phyloP scores from a whole-genome alignment of 2,329 filamentous ascomycete genomes.

The Phialophora expanda region DNA sequence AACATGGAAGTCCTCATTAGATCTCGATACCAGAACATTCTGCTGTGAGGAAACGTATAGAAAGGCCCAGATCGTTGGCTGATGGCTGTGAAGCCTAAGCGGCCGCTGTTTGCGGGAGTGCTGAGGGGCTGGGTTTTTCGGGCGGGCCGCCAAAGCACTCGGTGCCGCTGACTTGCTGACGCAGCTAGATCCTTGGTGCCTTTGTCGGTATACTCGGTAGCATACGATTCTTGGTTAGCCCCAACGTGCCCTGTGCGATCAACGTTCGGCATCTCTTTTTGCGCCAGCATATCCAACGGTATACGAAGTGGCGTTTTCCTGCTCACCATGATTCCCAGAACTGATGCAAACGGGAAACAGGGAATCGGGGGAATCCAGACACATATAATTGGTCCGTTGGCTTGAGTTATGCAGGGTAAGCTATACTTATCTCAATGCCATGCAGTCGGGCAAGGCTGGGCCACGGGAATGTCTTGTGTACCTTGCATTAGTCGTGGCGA shows the following conservation, averaged over 20 bases:
- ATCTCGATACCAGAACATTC: not conserved
- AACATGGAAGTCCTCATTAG: not conserved
- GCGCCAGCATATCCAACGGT: not conserved
- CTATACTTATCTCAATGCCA: conserved; percentile 30
- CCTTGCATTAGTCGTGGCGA: conserved; percentile 32
- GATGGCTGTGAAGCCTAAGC: not conserved
- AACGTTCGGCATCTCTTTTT: not conserved
- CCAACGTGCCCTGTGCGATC: not conserved
- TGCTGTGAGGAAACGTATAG: not conserved
- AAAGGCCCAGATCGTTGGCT: not conserved
- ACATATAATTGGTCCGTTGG: conserved; percentile 20
- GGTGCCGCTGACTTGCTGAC: conserved; percentile 5
- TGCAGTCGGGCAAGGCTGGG: conserved; percentile 17
- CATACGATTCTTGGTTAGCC: not conserved
- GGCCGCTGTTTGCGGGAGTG: not conserved
- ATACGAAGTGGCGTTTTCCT: not conserved
- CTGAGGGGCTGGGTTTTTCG: conserved; percentile 7
- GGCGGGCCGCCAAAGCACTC: not conserved
- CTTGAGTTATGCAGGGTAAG: conserved; percentile 15
- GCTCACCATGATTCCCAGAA: not conserved
- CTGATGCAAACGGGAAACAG: conserved; percentile 7
- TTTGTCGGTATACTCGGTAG: not conserved
- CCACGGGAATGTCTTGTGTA: conserved; percentile 36
- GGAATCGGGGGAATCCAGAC: conserved; percentile 10
- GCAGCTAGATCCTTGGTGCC: conserved; percentile 4